Evolutionary conservation across 768 basidiomycete species (phyloP).

Genomic region (Paxillus involutus): DNA sequence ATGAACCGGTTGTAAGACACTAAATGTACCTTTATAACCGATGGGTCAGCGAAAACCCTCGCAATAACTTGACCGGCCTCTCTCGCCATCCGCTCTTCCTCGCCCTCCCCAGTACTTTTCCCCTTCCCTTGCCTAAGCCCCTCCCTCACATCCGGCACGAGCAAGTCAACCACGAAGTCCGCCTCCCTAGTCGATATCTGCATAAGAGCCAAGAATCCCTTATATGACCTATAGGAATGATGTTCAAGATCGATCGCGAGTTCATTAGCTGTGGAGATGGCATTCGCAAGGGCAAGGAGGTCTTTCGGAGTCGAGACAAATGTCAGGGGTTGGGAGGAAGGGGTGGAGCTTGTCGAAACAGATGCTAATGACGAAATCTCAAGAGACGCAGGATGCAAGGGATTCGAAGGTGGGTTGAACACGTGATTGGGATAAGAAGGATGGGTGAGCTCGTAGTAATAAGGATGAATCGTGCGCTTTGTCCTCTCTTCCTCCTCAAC

Average conservation of each 20-base stretch:
- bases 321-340: conserved; percentile 44
- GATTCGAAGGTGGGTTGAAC: conserved; percentile 49
- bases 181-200: conserved; percentile 81
- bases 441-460: conserved; percentile 81
- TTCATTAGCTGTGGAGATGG: conserved; percentile 65
- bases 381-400: conserved; percentile 57
- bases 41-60: conserved; percentile 68
- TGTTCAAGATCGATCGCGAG: conserved; percentile 96
- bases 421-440: conserved; percentile 69
- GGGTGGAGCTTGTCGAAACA: too few relatives aligned
- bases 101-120: conserved; percentile 9
- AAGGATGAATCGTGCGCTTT: conserved; percentile 60
- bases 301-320: conserved; percentile 63
- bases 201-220: conserved; percentile 91
- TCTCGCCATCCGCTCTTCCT: conserved; percentile 15
- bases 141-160: conserved; percentile 61
- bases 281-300: conserved; percentile 63
- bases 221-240: conserved; percentile 82
- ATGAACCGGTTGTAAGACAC: background rate
- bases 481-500: conserved; percentile 18
- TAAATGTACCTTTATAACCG: conserved; percentile 72
- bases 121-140: conserved; percentile 68
- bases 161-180: conserved; percentile 87
- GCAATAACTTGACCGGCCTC: conserved; percentile 48
- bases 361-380: conserved; percentile 42